Evolutionary conservation across 805 yeast species (phyloP).

Genomic region (Monosporozyma servazzii): DNA sequence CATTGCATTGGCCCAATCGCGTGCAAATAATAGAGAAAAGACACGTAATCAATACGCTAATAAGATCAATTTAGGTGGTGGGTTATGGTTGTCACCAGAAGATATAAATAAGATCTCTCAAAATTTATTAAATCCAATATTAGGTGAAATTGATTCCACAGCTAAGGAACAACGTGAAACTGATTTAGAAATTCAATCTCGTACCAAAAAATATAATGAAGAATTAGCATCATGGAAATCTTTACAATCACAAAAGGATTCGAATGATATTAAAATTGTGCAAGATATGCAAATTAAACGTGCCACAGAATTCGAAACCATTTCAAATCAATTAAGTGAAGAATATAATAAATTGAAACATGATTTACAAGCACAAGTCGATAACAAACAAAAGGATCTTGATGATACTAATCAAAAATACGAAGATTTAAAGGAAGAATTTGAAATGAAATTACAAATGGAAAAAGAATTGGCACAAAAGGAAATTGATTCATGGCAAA

Average conservation of each 20-base stretch:
- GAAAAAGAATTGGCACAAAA: slow-evolving; percentile 17
- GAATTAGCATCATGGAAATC: slow-evolving; percentile 36
- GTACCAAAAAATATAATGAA: slow-evolving; percentile 31
- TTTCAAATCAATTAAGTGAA: slow-evolving; percentile 39
- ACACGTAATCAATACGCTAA: slow-evolving; percentile 36
- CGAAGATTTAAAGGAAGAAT: slow-evolving; percentile 18
- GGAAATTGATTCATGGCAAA: slow-evolving; percentile 19
- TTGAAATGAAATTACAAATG: slow-evolving; percentile 22
- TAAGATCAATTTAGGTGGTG: slow-evolving; percentile 80
- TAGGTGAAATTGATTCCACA: slow-evolving; percentile 60
- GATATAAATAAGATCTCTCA: slow-evolving; percentile 79
- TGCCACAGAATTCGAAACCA: slow-evolving; percentile 14
- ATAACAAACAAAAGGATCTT: slow-evolving; percentile 34
- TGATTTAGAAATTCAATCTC: slow-evolving; percentile 38
- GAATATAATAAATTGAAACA: slow-evolving; percentile 31
- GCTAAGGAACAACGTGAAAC: slow-evolving; percentile 61
- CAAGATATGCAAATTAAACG: slow-evolving; percentile 38
- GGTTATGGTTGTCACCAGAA: slow-evolving; percentile 61
- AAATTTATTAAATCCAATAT: slow-evolving; percentile 72
- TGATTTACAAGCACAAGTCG: slow-evolving; percentile 31
- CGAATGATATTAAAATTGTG: slow-evolving; percentile 34
- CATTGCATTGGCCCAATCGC: slow-evolving; percentile 63
- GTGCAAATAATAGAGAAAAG: slow-evolving; percentile 42
- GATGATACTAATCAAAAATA: slow-evolving; percentile 33
- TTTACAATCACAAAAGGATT: slow-evolving; percentile 31